phyloP scores from a whole-genome alignment of 495 filamentous ascomycete genomes.

The Viridothelium virens region DNA sequence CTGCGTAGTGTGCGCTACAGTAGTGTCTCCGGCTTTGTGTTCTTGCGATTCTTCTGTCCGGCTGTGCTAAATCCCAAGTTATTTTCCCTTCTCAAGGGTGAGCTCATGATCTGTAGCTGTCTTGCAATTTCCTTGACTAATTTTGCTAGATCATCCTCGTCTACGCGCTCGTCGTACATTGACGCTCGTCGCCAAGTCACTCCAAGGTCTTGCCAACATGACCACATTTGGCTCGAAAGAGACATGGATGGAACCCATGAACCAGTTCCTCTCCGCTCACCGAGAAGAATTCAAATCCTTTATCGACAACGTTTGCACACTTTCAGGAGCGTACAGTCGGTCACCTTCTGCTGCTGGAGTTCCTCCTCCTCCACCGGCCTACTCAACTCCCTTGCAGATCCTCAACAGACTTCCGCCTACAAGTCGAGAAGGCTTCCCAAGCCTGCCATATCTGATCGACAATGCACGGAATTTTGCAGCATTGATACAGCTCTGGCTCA shows the following conservation, averaged over 20 bases:
- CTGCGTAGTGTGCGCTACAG: constrained; percentile 88
- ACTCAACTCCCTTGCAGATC: constrained; percentile 89
- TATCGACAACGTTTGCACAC: constrained; percentile 75
- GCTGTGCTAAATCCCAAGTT: constrained; percentile 94
- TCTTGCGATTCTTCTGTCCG: constrained; percentile 92
- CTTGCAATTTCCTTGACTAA: constrained; percentile 10
- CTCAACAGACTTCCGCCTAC: constrained; percentile 71
- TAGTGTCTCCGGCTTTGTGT: constrained; percentile 93
- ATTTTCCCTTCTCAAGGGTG: constrained; percentile 82
- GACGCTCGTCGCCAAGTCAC: constrained; percentile 86
- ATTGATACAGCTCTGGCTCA: constrained; percentile 81
- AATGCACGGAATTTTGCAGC: constrained; percentile 79
- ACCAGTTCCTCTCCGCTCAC: constrained; percentile 58
- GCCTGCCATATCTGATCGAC: constrained; percentile 89
- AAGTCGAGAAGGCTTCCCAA: constrained; percentile 88
- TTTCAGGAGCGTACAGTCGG: constrained; percentile 55
- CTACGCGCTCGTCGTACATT: constrained; percentile 81
- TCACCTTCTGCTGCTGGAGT: constrained; percentile 39
- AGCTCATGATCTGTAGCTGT: constrained; percentile 9
- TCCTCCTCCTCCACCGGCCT: constrained; percentile 63
- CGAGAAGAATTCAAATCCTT: constrained; percentile 75
- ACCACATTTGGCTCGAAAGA: constrained; percentile 92
- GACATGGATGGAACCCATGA: constrained; percentile 99
- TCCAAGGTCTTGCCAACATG: constrained; percentile 93
- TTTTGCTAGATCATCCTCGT: constrained; percentile 64